Percentiles rank a stretch among this genome's conserved stretches.
Conservation (phyloP, 148 eudicot genomes). For the Cornus kousa region DNA sequence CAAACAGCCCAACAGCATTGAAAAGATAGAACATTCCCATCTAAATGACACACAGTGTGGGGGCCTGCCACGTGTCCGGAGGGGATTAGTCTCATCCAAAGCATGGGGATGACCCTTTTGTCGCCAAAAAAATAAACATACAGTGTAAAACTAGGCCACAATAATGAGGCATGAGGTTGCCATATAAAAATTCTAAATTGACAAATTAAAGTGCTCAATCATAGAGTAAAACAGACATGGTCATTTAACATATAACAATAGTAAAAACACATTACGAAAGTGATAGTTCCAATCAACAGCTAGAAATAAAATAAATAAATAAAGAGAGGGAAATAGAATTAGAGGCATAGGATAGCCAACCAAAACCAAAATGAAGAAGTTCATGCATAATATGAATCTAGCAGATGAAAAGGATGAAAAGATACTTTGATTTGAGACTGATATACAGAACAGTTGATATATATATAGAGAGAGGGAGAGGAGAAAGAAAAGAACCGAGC, state of each 20-base stretch:
- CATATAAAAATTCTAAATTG: not conserved
- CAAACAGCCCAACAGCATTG: not conserved
- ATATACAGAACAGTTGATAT: not conserved
- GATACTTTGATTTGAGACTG: not conserved
- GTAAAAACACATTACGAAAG: not conserved
- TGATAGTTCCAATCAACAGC: constrained; percentile 3
- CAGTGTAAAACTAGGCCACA: not conserved
- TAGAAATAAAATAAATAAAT: not conserved
- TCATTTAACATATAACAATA: not conserved
- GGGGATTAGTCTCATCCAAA: too few species aligned
- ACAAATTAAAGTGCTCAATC: not conserved
- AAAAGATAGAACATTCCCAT: not conserved
- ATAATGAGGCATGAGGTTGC: not conserved
- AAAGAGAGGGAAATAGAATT: not conserved
- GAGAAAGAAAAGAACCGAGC: too few species aligned
- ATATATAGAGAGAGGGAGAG: too few species aligned
- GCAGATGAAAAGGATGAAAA: not conserved
- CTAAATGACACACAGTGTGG: not conserved
- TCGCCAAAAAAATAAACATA: not conserved
- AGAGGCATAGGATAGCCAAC: not conserved
- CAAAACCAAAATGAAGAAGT: not conserved
- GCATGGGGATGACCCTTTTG: too few species aligned
- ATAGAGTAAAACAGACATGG: not conserved
- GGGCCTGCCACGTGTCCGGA: too few species aligned
- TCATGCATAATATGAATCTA: not conserved